phyloP scores from a whole-genome alignment of 2,329 filamentous ascomycete genomes.

The Elsinoe fawcettii region DNA sequence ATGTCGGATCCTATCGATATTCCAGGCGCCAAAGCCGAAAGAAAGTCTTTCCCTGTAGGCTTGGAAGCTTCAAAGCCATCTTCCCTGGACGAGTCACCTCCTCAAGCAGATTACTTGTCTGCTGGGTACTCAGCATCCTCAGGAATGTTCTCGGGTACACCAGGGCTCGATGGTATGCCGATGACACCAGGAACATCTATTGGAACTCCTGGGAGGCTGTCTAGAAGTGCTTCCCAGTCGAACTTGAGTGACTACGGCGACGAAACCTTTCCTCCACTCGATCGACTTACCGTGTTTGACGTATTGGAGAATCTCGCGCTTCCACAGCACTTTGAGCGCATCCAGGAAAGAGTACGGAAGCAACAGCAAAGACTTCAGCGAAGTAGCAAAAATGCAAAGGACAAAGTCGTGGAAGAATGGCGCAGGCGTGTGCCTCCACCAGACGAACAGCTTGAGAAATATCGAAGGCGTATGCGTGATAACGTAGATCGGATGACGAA shows the following conservation, averaged over 20 bases:
- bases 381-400: conserved; percentile 68
- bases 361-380: conserved; percentile 75
- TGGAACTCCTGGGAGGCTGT: conserved; percentile 46
- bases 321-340: conserved; percentile 80
- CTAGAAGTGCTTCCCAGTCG: conserved; percentile 47
- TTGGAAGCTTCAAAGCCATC: conserved; percentile 12
- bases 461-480: conserved; percentile 75
- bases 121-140: conserved; percentile 27
- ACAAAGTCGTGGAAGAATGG: conserved; percentile 90
- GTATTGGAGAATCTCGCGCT: conserved; percentile 87
- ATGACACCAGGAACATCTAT: conserved; percentile 33
- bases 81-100: not conserved
- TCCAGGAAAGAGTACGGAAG: conserved; percentile 78
- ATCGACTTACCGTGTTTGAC: conserved; percentile 85
- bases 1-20: conserved; percentile 22
- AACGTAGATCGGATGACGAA: conserved; percentile 81
- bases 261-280: conserved; percentile 77
- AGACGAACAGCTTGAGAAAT: conserved; percentile 87
- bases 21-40: conserved; percentile 18
- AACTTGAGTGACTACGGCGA: conserved; percentile 49
- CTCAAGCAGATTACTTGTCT: conserved; percentile 30
- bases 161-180: conserved; percentile 10
- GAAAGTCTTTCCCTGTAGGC: conserved; percentile 10
- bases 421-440: conserved; percentile 74
- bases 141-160: not conserved